Conservation (phyloP, 495 filamentous ascomycete genomes). For the Podospora anserina region DNA sequence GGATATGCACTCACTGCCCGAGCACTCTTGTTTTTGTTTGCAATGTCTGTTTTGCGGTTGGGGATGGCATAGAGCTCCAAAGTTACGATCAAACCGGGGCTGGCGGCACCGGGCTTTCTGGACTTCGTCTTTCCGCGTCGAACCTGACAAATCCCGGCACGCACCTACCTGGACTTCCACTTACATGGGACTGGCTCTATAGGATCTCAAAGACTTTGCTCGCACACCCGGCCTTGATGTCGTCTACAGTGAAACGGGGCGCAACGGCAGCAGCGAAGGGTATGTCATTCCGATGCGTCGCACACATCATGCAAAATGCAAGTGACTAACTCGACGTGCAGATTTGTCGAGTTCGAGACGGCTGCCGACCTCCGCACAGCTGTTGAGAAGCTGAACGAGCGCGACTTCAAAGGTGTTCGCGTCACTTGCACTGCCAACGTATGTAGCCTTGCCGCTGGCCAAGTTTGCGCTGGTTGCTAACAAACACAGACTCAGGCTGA, state of each 20-base stretch:
- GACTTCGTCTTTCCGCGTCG: conserved; percentile 46
- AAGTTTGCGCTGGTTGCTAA: not conserved
- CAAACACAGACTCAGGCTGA: conserved; percentile 53
- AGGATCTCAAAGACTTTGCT: conserved; percentile 99
- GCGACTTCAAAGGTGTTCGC: conserved; percentile 82
- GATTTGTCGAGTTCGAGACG: conserved; percentile 98
- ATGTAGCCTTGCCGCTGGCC: conserved; percentile 31
- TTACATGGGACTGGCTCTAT: conserved; percentile 58
- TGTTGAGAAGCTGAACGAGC: conserved; percentile 86
- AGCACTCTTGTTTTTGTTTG: conserved; percentile 19
- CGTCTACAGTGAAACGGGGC: conserved; percentile 94
- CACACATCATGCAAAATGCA: conserved; percentile 1
- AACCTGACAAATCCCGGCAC: conserved; percentile 24
- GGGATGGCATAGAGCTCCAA: conserved; percentile 6
- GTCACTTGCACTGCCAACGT: conserved; percentile 86
- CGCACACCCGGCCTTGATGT: conserved; percentile 95
- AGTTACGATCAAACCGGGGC: conserved; percentile 11
- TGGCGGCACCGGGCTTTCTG: conserved; percentile 32
- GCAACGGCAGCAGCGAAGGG: conserved; percentile 92
- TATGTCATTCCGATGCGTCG: conserved; percentile 46
- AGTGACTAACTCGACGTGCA: conserved; percentile 40
- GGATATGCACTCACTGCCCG: not conserved
- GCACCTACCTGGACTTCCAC: conserved; percentile 44
- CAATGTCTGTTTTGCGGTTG: conserved; percentile 7
- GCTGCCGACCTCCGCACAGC: conserved; percentile 83